Base-by-base conservation (phyloP, 805 yeast genomes). In the Monosporozyma unispora region DNA sequence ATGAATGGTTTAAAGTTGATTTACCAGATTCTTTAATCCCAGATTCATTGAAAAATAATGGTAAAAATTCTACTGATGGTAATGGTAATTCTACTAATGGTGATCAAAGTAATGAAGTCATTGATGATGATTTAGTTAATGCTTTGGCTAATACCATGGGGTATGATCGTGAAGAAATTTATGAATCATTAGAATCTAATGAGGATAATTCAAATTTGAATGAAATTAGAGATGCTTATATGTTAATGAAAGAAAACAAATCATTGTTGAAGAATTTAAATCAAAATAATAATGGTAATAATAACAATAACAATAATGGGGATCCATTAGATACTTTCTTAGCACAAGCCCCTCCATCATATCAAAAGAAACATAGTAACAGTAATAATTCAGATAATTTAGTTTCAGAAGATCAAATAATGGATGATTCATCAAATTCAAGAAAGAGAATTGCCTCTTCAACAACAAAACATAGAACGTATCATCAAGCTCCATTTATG, bases 1-100 rank as follows among this genome's bases (percentile, higher is more conserved):
- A 91, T 64, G 90, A 86, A 54, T 90, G 98, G 98, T 90, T 90
- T 69, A 82, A 80, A 56, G 79, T 79, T 10, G 88, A 79, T 48
- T 78, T 91, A 54, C 87, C 91, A 28, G 88, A 83, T 29, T 87
- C 88, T 62, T 75, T 90, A 53, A 70, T 82, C 48, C 87, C 93
- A 5, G 60, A 57, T 4, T 59, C 59, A 21, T 50, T 57, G 38
- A 55, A 57, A 45, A 44, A 50, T 28, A 56, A 55, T 11, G 49
- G 43, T 8, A 4, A 19, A 25, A 21, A 47, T 29, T 50, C 45
- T 5, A 41, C 27, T 22, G 46, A 41, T 22, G 21, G n/a, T 29
- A 27, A 25, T 8, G 27, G 21, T 23, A 39, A 28, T 21, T 11
- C 22, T 16, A 11, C 22, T 6, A 39, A 23, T 11, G 12, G 12